These are phyloP conservation scores for Phlyctochytrium bullatum DNA, from an alignment of 192 early-diverging fungal genomes.

Conservation along the genomic window DNA sequence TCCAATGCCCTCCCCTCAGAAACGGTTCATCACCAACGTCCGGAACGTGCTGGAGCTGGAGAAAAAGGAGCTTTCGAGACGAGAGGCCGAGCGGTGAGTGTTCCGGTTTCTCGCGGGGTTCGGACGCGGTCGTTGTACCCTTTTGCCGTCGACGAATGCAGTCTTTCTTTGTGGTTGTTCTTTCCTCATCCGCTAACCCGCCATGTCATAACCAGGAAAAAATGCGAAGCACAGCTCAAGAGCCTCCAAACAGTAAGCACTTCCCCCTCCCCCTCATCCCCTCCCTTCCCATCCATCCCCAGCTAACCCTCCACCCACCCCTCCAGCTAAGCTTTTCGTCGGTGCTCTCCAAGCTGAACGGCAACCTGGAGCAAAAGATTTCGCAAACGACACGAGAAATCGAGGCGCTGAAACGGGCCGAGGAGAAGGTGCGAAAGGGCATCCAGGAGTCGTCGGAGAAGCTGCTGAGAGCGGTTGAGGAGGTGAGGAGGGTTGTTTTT, in stretches of 20 bases:
- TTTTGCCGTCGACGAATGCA: too few relatives aligned
- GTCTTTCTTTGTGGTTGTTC: too few relatives aligned
- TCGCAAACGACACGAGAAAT: background rate
- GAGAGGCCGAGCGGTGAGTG: slow-evolving; percentile 9
- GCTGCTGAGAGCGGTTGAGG: background rate
- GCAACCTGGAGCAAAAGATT: slow-evolving; percentile 1
- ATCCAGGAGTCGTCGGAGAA: background rate
- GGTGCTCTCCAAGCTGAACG: background rate
- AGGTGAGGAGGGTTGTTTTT: background rate
- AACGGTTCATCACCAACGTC: slow-evolving; percentile 25
- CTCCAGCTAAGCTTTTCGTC: background rate
- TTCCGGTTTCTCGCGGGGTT: background rate
- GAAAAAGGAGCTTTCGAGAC: slow-evolving; percentile 21
- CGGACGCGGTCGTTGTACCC: background rate
- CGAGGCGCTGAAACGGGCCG: background rate
- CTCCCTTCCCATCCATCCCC: too few relatives aligned
- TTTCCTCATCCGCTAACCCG: too few relatives aligned
- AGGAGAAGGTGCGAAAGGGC: background rate
- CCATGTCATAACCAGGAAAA: too few relatives aligned
- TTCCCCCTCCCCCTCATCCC: too few relatives aligned
- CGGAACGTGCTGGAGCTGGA: slow-evolving; percentile 27
- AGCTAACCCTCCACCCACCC: too few relatives aligned
- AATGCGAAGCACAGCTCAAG: background rate
- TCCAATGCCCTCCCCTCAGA: slow-evolving; percentile 5
- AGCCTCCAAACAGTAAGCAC: slow-evolving; percentile 2